These are phyloP conservation scores for Limnanthes douglasii DNA, from an alignment of 345 rosid species.

Conservation along the genomic window DNA sequence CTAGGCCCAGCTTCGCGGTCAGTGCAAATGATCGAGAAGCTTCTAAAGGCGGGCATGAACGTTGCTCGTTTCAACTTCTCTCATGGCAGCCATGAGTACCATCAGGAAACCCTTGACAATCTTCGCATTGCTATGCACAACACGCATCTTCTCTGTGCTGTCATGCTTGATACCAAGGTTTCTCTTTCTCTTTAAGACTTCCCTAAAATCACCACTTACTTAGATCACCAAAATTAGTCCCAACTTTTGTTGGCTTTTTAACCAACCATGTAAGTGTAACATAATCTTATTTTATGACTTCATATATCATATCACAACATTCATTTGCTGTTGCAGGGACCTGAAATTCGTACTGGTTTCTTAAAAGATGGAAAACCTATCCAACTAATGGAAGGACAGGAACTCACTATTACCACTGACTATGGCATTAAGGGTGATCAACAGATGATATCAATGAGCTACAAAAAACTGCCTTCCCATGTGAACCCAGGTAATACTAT, in stretches of 20 bases:
- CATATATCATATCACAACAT: no score
- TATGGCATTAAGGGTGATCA: slow-evolving; percentile 54
- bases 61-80: slow-evolving; percentile 98
- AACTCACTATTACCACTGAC: slow-evolving; percentile 56
- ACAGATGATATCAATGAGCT: slow-evolving; percentile 77
- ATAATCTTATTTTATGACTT: no score
- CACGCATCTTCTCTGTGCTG: slow-evolving; percentile 53
- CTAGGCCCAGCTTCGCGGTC: slow-evolving; percentile 88
- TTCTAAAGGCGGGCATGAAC: slow-evolving; percentile 87
- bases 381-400: slow-evolving; percentile 50
- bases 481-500: slow-evolving; percentile 64
- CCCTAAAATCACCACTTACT: no score
- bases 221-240: no score
- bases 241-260: no score
- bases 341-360: slow-evolving; percentile 65
- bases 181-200: not conserved
- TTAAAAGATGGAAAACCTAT: slow-evolving; percentile 45
- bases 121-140: slow-evolving; percentile 60
- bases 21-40: slow-evolving; percentile 78
- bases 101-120: slow-evolving; percentile 70
- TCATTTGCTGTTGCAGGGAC: slow-evolving; percentile 30
- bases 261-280: no score
- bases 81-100: slow-evolving; percentile 91
- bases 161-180: slow-evolving; percentile 81
- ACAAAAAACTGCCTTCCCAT: slow-evolving; percentile 66